These are phyloP conservation scores for Ichthyophthirius multifiliis DNA, from an alignment of 169 alveolate species.

Conservation along the genomic window DNA sequence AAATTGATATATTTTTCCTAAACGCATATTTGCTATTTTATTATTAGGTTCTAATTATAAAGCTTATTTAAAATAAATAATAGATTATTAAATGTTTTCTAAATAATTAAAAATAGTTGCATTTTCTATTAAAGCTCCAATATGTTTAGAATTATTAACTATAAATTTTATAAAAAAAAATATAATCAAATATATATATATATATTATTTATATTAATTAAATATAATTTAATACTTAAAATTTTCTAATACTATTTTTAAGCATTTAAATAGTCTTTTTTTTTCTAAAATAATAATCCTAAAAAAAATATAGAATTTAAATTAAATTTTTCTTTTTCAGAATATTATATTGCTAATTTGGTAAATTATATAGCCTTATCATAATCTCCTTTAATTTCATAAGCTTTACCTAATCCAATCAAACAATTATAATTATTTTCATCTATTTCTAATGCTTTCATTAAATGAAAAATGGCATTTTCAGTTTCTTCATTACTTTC, in stretches of 20 bases:
- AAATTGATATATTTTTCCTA: constrained; percentile 64
- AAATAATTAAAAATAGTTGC: constrained; percentile 63
- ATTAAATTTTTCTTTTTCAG: constrained; percentile 51
- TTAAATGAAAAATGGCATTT: constrained; percentile 56
- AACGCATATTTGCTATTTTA: constrained; percentile 63
- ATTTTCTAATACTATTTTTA: constrained; percentile 51
- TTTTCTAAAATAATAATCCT: constrained; percentile 64
- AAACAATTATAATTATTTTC: constrained; percentile 62
- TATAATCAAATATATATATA: too few relatives aligned
- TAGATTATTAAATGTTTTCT: constrained; percentile 70
- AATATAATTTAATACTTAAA: constrained; percentile 16
- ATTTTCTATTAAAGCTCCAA: constrained; percentile 69
- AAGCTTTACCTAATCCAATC: constrained; percentile 66
- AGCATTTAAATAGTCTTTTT: constrained; percentile 57
- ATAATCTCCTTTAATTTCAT: constrained; percentile 59
- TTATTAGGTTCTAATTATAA: constrained; percentile 63
- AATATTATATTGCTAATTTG: constrained; percentile 40
- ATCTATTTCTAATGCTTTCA: constrained; percentile 54
- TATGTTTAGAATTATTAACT: constrained; percentile 48
- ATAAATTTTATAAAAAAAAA: neutral
- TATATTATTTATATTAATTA: too few relatives aligned
- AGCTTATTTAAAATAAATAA: constrained; percentile 64
- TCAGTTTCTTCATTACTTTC: constrained; percentile 27
- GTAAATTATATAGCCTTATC: constrained; percentile 59
- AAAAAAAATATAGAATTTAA: constrained; percentile 59